Evolutionary conservation across 768 basidiomycete genomes (phyloP).

Genomic region (Hygrocybe punicea): DNA sequence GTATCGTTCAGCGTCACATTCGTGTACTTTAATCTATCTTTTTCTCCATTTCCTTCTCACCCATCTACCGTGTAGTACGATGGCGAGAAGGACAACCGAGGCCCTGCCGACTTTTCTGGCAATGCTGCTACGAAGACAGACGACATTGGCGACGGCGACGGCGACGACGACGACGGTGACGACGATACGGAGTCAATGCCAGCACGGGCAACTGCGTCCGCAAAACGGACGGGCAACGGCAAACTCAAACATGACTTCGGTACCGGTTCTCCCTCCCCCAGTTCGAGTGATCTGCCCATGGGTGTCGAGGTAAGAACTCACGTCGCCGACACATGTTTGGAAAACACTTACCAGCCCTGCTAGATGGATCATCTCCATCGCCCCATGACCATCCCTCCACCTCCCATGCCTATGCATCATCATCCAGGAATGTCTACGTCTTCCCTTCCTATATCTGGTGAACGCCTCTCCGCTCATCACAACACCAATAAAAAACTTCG

Average conservation of each 20-base stretch:
- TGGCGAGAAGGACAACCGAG: constrained; percentile 48
- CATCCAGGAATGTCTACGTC: constrained; percentile 18
- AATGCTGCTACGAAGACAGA: constrained; percentile 25
- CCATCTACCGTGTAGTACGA: constrained; percentile 36
- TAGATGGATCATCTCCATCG: constrained; percentile 15
- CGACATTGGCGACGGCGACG: constrained; percentile 39
- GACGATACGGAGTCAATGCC: constrained; percentile 32
- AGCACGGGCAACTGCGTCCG: constrained; percentile 7
- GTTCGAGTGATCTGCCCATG: constrained; percentile 3
- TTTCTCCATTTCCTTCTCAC: constrained; percentile 6
- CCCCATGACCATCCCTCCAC: constrained; percentile 29
- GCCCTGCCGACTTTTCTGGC: constrained; percentile 46
- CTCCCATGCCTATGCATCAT: constrained; percentile 28
- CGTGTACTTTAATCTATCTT: constrained; percentile 30
- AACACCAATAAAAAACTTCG: constrained; percentile 27
- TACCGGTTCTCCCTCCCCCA: constrained; percentile 1
- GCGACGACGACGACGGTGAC: constrained; percentile 43
- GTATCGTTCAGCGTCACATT: constrained; percentile 67
- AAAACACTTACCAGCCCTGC: constrained; percentile 22
- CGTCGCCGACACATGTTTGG: not conserved
- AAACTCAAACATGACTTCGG: constrained; percentile 30
- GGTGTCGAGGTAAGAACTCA: constrained; percentile 4
- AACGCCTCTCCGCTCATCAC: constrained; percentile 5
- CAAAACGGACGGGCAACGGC: constrained; percentile 34
- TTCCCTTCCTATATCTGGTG: constrained; percentile 8